Evolutionary conservation across 2,329 filamentous ascomycete genomes (phyloP).

Genomic region (Sclerotinia nivalis): DNA sequence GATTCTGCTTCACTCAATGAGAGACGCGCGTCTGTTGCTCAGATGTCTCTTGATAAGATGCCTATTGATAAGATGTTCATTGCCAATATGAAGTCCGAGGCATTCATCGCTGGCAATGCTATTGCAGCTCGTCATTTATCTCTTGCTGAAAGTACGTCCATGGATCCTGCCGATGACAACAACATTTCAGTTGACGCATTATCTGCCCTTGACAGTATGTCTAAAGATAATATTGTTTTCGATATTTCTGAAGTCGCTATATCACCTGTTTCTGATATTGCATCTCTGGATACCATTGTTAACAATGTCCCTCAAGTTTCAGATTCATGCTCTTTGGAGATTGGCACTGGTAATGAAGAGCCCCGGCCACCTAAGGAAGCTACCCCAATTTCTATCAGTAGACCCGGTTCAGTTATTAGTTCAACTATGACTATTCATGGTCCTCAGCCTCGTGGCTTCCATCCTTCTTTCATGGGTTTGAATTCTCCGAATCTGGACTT

Average conservation of each 20-base stretch:
- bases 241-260: background rate
- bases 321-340: background rate
- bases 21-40: background rate
- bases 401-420: background rate
- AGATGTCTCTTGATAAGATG: background rate
- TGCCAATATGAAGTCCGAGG: too few relatives aligned
- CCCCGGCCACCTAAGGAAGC: background rate
- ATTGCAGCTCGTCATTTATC: background rate
- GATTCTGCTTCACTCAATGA: background rate
- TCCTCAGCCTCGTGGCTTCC: background rate
- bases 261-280: background rate
- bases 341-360: background rate
- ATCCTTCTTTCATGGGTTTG: background rate
- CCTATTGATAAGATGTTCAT: too few relatives aligned
- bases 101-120: background rate
- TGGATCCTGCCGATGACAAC: background rate
- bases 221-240: background rate
- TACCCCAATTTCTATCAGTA: background rate
- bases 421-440: conserved; percentile 3
- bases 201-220: background rate
- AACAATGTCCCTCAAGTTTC: background rate
- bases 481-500: background rate
- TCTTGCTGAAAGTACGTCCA: background rate
- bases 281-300: background rate
- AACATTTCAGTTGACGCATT: too few relatives aligned